Percentiles rank a stretch among this genome's conserved stretches.
Evolutionary conservation across 768 basidiomycete species (phyloP).

Genomic region (Xerocomellus dryophilus): DNA sequence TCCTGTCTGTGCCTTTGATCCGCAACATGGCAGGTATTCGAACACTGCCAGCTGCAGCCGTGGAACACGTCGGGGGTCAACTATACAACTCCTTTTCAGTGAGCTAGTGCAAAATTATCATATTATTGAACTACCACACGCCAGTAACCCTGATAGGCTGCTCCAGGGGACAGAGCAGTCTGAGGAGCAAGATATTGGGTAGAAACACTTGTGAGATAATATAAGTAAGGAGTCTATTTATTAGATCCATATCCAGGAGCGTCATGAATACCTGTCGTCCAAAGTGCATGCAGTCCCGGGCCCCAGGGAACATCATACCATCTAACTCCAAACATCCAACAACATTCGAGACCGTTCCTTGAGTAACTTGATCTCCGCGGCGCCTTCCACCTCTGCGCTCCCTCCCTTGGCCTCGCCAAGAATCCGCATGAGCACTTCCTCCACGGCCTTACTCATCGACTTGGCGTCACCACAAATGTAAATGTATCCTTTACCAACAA

Average conservation of each 20-base stretch:
- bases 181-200: neutral
- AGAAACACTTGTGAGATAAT: conserved; percentile 5
- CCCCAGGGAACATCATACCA: neutral
- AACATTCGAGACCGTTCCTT: conserved; percentile 90
- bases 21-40: conserved; percentile 18
- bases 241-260: conserved; percentile 12
- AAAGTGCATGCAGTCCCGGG: neutral
- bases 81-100: too few relatives aligned
- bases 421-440: conserved; percentile 79
- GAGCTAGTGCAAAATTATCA: neutral
- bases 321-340: conserved; percentile 86
- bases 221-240: conserved; percentile 18
- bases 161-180: too few relatives aligned
- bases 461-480: conserved; percentile 98
- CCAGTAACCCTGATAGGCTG: neutral
- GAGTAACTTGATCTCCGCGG: conserved; percentile 87
- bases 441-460: conserved; percentile 93
- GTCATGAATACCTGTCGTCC: conserved; percentile 10
- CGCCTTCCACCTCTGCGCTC: conserved; percentile 80
- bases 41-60: neutral
- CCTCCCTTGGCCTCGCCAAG: conserved; percentile 95
- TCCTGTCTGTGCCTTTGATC: conserved; percentile 6
- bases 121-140: neutral
- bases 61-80: neutral
- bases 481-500: conserved; percentile 94